Evolutionary conservation across 768 basidiomycete species (phyloP), one percentile per base, ranked within the genome.

Genomic region (Sutorius australiensis): DNA sequence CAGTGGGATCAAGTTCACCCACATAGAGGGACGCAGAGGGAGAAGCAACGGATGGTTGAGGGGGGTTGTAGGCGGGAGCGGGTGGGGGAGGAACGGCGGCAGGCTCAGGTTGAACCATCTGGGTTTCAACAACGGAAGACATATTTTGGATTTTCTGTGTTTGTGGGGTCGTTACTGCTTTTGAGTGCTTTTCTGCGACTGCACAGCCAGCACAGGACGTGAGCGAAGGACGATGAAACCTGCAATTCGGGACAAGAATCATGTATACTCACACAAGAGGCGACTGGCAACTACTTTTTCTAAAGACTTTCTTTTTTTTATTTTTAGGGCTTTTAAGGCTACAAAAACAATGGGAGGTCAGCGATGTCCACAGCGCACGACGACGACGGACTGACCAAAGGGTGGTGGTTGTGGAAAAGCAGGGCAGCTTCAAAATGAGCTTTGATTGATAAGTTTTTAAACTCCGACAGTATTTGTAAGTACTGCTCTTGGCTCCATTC

Each of bases 1-100:
- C 97, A 60, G 91, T 89, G 64, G 91, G 87, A 75, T 98, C 97
- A 61, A 99, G 88, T 77, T 99, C 97, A 54, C 97, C 97, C 58
- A 99, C 97, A 76, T 99, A 99, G 64, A 99, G 90, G 54, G 94
- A 97, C 21, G 91, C 91, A 48, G 90, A 92, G 21, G 90, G 89
- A 53, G 86, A 78, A 38, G 84, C 75, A 55, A 73, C 68, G n/a
- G 77, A 65, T n/a, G 66, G 59, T 48, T 75, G 70, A 32, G 84
- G 75, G 53, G 82, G 75, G 61, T 81, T 81, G 70, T 84, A 82
- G 37, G 77, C 67, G n/a, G 84, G 76, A 39, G 79, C 77, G 51
- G 79, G 70, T 17, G 64, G 53, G 34, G 77, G 69, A 40, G 74
- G 57, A 44, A 80, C 75, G 51, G 77, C 64, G 59, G 73, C 66